phyloP scores from a whole-genome alignment of 176 grass and related monocot genomes.

The Oropetium thomaeum region DNA sequence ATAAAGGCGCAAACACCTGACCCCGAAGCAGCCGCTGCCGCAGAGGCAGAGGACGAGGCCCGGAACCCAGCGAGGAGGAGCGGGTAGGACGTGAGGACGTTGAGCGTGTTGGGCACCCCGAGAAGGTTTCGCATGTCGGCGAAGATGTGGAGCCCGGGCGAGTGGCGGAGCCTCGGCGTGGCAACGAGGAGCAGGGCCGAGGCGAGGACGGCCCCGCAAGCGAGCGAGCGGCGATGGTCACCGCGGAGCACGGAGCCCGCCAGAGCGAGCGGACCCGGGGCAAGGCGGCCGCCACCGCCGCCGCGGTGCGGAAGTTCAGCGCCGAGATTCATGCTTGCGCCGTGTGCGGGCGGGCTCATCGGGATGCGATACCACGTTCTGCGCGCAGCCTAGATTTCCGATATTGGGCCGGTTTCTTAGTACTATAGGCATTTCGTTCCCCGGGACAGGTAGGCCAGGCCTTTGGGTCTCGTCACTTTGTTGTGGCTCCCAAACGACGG shows the following conservation, averaged over 20 bases:
- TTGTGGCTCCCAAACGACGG: too few species aligned
- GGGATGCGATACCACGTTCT: not conserved
- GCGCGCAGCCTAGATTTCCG: not conserved
- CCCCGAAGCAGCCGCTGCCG: constrained; percentile 69
- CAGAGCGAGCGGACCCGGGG: constrained; percentile 27
- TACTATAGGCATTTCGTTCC: not conserved
- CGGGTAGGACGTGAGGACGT: constrained; percentile 80
- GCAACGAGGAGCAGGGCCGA: constrained; percentile 64
- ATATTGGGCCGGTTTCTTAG: not conserved
- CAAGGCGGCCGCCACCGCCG: constrained; percentile 18
- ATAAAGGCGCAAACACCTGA: constrained; percentile 47
- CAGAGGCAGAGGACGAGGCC: constrained; percentile 76
- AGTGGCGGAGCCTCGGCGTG: constrained; percentile 77
- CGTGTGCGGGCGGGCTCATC: not conserved
- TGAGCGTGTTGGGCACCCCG: constrained; percentile 89
- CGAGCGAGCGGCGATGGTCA: constrained; percentile 41
- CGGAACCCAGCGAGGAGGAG: constrained; percentile 77
- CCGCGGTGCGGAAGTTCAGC: constrained; percentile 32
- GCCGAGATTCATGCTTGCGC: constrained; percentile 46
- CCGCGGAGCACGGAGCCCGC: constrained; percentile 5
- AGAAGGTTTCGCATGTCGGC: constrained; percentile 96
- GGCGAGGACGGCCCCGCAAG: constrained; percentile 45
- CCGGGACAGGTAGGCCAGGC: not conserved
- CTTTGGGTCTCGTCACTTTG: not conserved
- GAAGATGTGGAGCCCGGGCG: constrained; percentile 82